Conservation (phyloP, 2,329 filamentous ascomycete genomes). For the Zymoseptoria ardabiliae region DNA sequence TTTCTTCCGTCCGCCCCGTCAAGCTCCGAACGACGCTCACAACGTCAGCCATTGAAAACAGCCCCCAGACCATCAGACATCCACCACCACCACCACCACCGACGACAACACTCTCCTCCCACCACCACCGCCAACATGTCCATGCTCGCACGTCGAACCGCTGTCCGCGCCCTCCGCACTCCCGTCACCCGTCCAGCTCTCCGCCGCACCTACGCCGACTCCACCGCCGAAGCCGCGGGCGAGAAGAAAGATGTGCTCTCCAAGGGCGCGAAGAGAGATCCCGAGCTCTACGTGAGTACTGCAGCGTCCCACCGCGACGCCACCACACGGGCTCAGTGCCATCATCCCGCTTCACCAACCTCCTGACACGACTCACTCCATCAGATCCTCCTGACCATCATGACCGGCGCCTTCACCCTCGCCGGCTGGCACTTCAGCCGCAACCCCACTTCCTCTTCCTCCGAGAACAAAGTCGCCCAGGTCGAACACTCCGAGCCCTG, state of each 20-base stretch:
- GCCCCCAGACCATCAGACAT: too few species aligned
- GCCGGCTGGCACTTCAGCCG: slow-evolving; percentile 86
- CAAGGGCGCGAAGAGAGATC: slow-evolving; percentile 61
- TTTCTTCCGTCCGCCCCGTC: neutral
- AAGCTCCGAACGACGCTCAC: neutral
- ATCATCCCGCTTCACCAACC: slow-evolving; percentile 3
- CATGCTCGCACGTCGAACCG: slow-evolving; percentile 39
- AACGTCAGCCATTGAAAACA: slow-evolving; percentile 3
- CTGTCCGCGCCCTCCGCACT: slow-evolving; percentile 38
- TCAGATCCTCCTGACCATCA: slow-evolving; percentile 84
- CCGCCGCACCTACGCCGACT: slow-evolving; percentile 34
- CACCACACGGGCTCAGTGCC: neutral
- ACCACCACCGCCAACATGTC: slow-evolving; percentile 33
- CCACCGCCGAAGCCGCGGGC: slow-evolving; percentile 36
- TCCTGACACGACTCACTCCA: slow-evolving; percentile 1
- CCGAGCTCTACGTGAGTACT: slow-evolving; percentile 62
- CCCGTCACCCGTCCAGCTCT: slow-evolving; percentile 27
- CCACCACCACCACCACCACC: too few species aligned
- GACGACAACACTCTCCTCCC: neutral
- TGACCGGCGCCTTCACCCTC: slow-evolving; percentile 79
- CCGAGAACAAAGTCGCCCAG: slow-evolving; percentile 69
- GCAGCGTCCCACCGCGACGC: neutral
- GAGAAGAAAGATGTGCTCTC: slow-evolving; percentile 45
- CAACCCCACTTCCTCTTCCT: slow-evolving; percentile 77
- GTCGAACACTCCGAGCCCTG: slow-evolving; percentile 80